These are phyloP conservation scores for Emericellopsis cladophorae DNA, from an alignment of 2,329 filamentous ascomycete genomes.

Conservation along the genomic window DNA sequence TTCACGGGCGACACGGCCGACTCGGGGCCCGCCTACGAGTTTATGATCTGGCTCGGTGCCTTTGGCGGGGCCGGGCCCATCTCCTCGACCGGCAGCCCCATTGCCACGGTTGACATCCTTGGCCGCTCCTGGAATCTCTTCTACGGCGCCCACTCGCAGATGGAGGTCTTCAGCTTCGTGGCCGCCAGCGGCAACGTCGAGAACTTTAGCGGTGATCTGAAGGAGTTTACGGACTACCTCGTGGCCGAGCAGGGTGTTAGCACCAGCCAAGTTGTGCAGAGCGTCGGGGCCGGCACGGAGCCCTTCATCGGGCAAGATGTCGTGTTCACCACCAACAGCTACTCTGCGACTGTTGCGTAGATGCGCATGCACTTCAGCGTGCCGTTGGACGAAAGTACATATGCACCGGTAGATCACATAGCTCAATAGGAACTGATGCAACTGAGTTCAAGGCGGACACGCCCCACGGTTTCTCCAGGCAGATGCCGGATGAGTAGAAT, in stretches of 20 bases:
- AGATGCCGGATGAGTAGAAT: no score
- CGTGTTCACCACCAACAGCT: slow-evolving; percentile 7
- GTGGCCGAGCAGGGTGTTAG: slow-evolving; percentile 30
- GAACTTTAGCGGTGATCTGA: slow-evolving; percentile 37
- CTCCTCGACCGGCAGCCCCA: slow-evolving; percentile 23
- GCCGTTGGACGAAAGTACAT: neutral
- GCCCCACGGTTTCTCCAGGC: no score
- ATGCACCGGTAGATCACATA: no score
- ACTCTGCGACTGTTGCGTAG: slow-evolving; percentile 1
- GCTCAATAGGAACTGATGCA: no score
- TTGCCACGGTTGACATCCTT: slow-evolving; percentile 31
- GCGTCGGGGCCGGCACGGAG: slow-evolving; percentile 42
- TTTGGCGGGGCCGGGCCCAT: slow-evolving; percentile 38
- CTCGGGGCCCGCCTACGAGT: slow-evolving; percentile 32
- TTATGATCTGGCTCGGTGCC: slow-evolving; percentile 46
- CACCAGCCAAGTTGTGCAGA: slow-evolving; percentile 36
- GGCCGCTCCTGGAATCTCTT: slow-evolving; percentile 43
- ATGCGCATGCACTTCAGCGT: neutral
- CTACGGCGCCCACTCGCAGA: slow-evolving; percentile 41
- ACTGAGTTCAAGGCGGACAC: no score
- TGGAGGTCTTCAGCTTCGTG: slow-evolving; percentile 45
- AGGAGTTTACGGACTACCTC: slow-evolving; percentile 44
- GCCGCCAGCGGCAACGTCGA: slow-evolving; percentile 13
- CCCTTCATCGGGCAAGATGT: slow-evolving; percentile 35
- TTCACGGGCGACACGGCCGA: slow-evolving; percentile 35